A percentile compares a stretch with the other conserved stretches of the same genome.
Evolutionary conservation across 2,329 filamentous ascomycete species (phyloP).

Genomic region (Claviceps citrina): DNA sequence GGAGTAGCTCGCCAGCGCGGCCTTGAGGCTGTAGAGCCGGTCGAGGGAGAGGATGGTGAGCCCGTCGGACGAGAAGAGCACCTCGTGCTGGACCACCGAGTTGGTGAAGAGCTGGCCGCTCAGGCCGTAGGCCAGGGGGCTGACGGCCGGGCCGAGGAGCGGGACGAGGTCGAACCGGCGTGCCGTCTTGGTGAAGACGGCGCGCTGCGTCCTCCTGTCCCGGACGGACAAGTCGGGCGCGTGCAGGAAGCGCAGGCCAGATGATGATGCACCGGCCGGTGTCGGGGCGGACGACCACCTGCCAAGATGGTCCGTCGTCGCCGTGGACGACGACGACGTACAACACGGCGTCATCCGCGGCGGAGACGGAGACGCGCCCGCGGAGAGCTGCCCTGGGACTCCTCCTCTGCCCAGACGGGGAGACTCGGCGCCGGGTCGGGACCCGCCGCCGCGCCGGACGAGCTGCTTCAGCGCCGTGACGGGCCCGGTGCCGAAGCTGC

Average conservation of each 20-base stretch:
- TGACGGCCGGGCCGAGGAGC: constrained; percentile 27
- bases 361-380: constrained; percentile 22
- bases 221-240: constrained; percentile 28
- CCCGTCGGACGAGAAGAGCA: constrained; percentile 44
- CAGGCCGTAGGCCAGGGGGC: constrained; percentile 28
- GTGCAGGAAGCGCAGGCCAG: constrained; percentile 37
- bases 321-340: constrained; percentile 10
- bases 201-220: constrained; percentile 31
- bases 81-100: constrained; percentile 43
- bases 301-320: constrained; percentile 15
- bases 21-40: constrained; percentile 49
- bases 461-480: constrained; percentile 19
- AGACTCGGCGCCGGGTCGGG: constrained; percentile 10
- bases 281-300: too few relatives aligned
- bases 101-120: constrained; percentile 37
- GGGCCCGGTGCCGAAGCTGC: constrained; percentile 12
- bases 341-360: constrained; percentile 34
- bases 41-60: constrained; percentile 46
- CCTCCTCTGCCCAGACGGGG: constrained; percentile 12
- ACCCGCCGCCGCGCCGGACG: constrained; percentile 14
- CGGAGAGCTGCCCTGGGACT: constrained; percentile 15
- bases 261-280: constrained; percentile 27
- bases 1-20: constrained; percentile 41
- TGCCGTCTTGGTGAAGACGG: constrained; percentile 36
- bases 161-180: constrained; percentile 29